Evolutionary conservation across 1,139 yeast species (phyloP).

Genomic region (Arxiozyma slooffiae): DNA sequence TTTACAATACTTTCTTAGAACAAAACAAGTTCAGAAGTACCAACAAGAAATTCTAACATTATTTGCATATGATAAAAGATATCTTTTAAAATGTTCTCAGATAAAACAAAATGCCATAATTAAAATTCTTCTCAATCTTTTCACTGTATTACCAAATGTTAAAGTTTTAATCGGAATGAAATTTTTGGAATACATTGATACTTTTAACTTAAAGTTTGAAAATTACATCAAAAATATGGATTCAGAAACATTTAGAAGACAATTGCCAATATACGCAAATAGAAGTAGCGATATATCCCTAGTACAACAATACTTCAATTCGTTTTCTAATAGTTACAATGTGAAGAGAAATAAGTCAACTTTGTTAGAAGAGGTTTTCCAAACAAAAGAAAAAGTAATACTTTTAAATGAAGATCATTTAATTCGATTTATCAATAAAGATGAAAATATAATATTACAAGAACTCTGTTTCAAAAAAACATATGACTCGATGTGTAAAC

Average conservation of each 20-base stretch:
- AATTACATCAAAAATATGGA: conserved; percentile 22
- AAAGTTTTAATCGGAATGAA: conserved; percentile 26
- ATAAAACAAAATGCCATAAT: conserved; percentile 18
- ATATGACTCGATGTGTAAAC: background rate
- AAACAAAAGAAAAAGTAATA: background rate
- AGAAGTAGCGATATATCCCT: background rate
- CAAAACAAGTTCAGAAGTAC: conserved; percentile 10
- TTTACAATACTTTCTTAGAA: conserved; percentile 23
- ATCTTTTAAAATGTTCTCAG: conserved; percentile 15
- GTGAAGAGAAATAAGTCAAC: background rate
- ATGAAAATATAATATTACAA: background rate
- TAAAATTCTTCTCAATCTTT: conserved; percentile 25
- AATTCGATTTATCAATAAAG: background rate
- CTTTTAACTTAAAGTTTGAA: conserved; percentile 18
- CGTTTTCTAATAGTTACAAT: background rate
- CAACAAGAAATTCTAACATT: conserved; percentile 13
- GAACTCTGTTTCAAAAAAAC: background rate
- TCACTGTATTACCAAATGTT: conserved; percentile 14
- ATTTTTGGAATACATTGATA: conserved; percentile 24
- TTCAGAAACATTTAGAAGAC: conserved; percentile 14
- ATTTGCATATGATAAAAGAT: conserved; percentile 25
- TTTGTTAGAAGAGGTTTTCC: background rate
- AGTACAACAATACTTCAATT: background rate
- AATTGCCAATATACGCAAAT: conserved; percentile 8
- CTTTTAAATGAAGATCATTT: background rate